phyloP scores from a whole-genome alignment of 176 grass and related monocot genomes.

The Ensete ventricosum region DNA sequence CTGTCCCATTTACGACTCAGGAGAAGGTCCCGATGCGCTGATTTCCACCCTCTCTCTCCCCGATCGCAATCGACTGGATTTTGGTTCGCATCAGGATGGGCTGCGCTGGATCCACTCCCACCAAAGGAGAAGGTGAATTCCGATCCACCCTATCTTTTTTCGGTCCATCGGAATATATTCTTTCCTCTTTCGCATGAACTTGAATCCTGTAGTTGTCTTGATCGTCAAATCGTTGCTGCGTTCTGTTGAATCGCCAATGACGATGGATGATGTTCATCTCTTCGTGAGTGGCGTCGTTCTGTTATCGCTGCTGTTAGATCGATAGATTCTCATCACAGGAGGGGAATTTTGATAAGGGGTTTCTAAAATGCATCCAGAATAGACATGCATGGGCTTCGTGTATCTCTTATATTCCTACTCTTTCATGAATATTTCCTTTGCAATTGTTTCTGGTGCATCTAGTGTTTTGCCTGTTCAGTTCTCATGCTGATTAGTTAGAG shows the following conservation, averaged over 20 bases:
- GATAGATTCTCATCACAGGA: too few species aligned
- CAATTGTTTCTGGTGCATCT: not conserved
- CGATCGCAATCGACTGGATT: not conserved
- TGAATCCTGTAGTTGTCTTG: not conserved
- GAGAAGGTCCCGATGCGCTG: not conserved
- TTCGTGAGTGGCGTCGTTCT: not conserved
- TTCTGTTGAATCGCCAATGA: constrained; percentile 3
- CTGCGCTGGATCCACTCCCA: constrained; percentile 73
- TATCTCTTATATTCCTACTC: too few species aligned
- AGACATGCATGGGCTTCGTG: not conserved
- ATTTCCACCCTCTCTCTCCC: not conserved
- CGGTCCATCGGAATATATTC: not conserved
- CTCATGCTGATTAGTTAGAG: not conserved
- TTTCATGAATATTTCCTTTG: not conserved
- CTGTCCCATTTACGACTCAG: not conserved
- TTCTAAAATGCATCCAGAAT: not conserved
- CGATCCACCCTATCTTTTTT: not conserved
- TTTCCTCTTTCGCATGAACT: not conserved
- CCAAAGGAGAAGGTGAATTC: constrained; percentile 40
- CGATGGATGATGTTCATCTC: not conserved
- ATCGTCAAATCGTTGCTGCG: constrained; percentile 12
- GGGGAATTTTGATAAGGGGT: not conserved
- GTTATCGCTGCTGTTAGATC: too few species aligned
- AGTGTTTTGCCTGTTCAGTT: not conserved
- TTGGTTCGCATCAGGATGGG: constrained; percentile 45